Evolutionary conservation across 805 yeast species (phyloP).

Genomic region (Pichia paraexigua): DNA sequence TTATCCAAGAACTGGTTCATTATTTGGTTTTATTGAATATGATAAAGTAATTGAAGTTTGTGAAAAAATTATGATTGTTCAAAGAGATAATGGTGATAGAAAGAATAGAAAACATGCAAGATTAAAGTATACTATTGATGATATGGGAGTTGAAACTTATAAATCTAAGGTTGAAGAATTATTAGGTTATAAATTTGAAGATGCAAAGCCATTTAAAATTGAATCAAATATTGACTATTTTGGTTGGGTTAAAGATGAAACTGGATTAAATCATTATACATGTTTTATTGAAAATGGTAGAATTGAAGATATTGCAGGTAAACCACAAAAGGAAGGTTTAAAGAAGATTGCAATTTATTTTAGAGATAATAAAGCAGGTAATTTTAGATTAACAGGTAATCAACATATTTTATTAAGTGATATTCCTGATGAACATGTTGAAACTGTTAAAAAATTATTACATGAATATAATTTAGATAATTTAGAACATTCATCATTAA

Average conservation of each 20-base stretch:
- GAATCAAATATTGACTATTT: slow-evolving; percentile 84
- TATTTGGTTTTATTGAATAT: slow-evolving; percentile 65
- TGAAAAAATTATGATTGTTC: slow-evolving; percentile 88
- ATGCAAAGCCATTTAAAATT: slow-evolving; percentile 65
- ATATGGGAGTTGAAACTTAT: slow-evolving; percentile 81
- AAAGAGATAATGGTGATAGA: slow-evolving; percentile 93
- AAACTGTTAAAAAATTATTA: slow-evolving; percentile 53
- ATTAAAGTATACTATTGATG: slow-evolving; percentile 93
- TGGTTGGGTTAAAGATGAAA: slow-evolving; percentile 89
- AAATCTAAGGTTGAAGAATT: slow-evolving; percentile 74
- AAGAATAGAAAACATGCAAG: slow-evolving; percentile 96
- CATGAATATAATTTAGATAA: slow-evolving; percentile 75
- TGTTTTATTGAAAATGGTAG: slow-evolving; percentile 95
- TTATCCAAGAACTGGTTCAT: slow-evolving; percentile 89
- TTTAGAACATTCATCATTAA: slow-evolving; percentile 62
- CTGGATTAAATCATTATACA: slow-evolving; percentile 81
- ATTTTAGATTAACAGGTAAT: slow-evolving; percentile 91
- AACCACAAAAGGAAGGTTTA: slow-evolving; percentile 85
- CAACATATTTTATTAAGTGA: slow-evolving; percentile 81
- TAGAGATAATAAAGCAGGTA: slow-evolving; percentile 55
- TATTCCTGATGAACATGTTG: slow-evolving; percentile 61
- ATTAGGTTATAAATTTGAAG: slow-evolving; percentile 68
- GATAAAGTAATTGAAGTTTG: slow-evolving; percentile 71
- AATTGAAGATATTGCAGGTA: slow-evolving; percentile 84
- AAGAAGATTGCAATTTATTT: slow-evolving; percentile 67